phyloP scores from a whole-genome alignment of 169 alveolate genomes.

The Plasmodium sp. region DNA sequence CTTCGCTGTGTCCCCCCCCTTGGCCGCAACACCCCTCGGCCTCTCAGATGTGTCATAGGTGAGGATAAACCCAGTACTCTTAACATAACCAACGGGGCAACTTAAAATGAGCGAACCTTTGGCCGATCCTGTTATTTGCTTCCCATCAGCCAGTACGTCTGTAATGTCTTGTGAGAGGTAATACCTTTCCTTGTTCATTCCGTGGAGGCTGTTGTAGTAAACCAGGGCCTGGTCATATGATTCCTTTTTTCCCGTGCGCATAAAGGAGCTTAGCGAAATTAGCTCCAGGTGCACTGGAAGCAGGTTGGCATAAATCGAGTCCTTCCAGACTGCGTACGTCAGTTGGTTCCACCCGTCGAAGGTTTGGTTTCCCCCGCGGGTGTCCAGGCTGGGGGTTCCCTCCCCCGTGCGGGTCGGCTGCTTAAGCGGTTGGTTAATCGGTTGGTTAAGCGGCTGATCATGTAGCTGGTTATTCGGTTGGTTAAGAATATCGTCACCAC shows the following conservation, averaged over 20 bases:
- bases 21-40: neutral
- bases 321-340: slow-evolving; percentile 45
- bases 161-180: slow-evolving; percentile 36
- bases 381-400: neutral
- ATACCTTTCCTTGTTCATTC: slow-evolving; percentile 45
- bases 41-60: slow-evolving; percentile 18
- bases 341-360: slow-evolving; percentile 24
- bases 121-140: slow-evolving; percentile 51
- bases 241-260: slow-evolving; percentile 39
- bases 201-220: slow-evolving; percentile 31
- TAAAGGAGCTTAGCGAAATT: slow-evolving; percentile 44
- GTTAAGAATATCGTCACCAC: neutral
- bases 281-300: slow-evolving; percentile 42
- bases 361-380: slow-evolving; percentile 23
- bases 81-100: slow-evolving; percentile 67
- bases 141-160: slow-evolving; percentile 44
- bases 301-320: slow-evolving; percentile 34
- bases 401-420: neutral
- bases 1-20: neutral
- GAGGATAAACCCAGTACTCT: slow-evolving; percentile 64
- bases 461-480: neutral
- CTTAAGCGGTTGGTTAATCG: neutral
- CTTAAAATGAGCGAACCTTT: slow-evolving; percentile 68
- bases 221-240: slow-evolving; percentile 24
- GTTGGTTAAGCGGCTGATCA: neutral